A percentile compares a stretch with the other conserved stretches of the same genome.
phyloP scores from a whole-genome alignment of 176 grass and related monocot genomes.

The Rhipidocladum racemiflorum region DNA sequence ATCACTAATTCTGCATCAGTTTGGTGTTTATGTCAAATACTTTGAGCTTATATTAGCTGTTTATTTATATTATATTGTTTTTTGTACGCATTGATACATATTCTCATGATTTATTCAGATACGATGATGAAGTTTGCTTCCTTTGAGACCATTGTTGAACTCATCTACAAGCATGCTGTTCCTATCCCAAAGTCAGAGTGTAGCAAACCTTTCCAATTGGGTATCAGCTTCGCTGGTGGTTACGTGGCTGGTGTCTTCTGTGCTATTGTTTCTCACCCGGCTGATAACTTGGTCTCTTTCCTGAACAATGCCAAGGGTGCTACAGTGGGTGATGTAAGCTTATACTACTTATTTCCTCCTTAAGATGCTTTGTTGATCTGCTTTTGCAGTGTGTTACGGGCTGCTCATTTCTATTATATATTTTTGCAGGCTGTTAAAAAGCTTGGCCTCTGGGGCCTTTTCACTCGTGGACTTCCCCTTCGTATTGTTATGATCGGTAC shows the following conservation, averaged over 20 bases:
- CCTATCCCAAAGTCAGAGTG: constrained; percentile 74
- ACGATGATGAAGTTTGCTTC: constrained; percentile 99
- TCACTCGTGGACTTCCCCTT: constrained; percentile 89
- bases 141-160: constrained; percentile 83
- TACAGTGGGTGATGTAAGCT: constrained; percentile 86
- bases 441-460: constrained; percentile 74
- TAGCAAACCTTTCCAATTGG: constrained; percentile 66
- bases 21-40: background rate
- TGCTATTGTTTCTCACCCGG: constrained; percentile 82
- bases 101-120: constrained; percentile 45
- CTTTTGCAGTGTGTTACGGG: background rate
- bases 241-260: constrained; percentile 91
- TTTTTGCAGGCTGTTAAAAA: constrained; percentile 73
- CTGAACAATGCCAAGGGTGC: constrained; percentile 95
- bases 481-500: constrained; percentile 98
- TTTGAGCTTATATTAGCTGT: constrained; percentile 6
- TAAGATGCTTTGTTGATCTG: background rate
- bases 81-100: background rate
- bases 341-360: background rate
- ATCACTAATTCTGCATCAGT: background rate
- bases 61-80: background rate
- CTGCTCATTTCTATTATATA: constrained; percentile 1
- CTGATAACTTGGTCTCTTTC: constrained; percentile 92
- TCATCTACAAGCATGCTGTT: constrained; percentile 76
- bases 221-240: constrained; percentile 82